These are phyloP conservation scores for Suhomyces kilbournensis DNA, from an alignment of 805 yeast genomes.

Conservation along the genomic window DNA sequence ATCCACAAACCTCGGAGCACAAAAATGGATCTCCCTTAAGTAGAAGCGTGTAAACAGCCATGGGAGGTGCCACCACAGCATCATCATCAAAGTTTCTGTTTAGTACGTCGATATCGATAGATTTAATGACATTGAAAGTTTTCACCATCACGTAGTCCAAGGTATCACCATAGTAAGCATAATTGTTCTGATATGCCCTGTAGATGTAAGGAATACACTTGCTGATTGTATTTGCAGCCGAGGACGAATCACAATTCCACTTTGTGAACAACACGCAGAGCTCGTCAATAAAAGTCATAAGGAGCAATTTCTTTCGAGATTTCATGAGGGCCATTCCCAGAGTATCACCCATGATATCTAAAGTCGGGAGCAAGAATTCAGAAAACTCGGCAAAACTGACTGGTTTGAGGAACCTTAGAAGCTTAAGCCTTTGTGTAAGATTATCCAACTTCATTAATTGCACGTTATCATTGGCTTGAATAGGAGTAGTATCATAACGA, in stretches of 20 bases:
- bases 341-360: background rate
- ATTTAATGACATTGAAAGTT: conserved; percentile 14
- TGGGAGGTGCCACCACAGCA: conserved; percentile 37
- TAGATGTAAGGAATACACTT: conserved; percentile 8
- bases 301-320: background rate
- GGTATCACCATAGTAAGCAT: background rate
- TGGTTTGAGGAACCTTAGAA: conserved; percentile 1
- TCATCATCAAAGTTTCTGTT: conserved; percentile 9
- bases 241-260: conserved; percentile 4
- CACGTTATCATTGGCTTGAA: background rate
- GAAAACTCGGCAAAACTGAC: background rate
- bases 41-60: conserved; percentile 35
- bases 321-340: background rate
- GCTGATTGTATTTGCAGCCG: conserved; percentile 1
- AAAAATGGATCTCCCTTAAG: conserved; percentile 44
- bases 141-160: conserved; percentile 8
- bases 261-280: conserved; percentile 2
- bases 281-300: conserved; percentile 4
- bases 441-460: background rate
- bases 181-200: background rate
- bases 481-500: conserved; percentile 2
- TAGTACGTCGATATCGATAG: conserved; percentile 8
- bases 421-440: conserved; percentile 1
- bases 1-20: conserved; percentile 46
- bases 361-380: conserved; percentile 4